phyloP scores from a whole-genome alignment of 2,329 filamentous ascomycete genomes.

The Dichotomopilus funicola region DNA sequence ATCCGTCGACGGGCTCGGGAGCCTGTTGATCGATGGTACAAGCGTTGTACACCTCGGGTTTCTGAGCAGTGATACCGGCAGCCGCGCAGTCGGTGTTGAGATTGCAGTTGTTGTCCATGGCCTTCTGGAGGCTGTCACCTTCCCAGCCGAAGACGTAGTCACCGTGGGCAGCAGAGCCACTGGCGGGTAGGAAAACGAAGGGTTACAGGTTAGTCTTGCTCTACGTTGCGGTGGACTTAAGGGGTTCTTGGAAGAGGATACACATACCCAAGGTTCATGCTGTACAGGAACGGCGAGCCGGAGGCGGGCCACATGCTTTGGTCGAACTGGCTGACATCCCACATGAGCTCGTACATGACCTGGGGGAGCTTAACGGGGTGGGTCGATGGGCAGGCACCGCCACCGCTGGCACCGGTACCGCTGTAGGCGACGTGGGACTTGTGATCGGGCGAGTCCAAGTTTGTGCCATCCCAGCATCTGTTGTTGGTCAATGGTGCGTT shows the following conservation, averaged over 20 bases:
- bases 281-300: slow-evolving; percentile 37
- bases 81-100: slow-evolving; percentile 39
- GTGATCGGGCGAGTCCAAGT: slow-evolving; percentile 35
- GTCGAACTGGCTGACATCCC: slow-evolving; percentile 39
- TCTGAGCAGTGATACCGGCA: slow-evolving; percentile 40
- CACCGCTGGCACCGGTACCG: slow-evolving; percentile 39
- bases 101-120: slow-evolving; percentile 42
- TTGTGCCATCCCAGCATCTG: slow-evolving; percentile 42
- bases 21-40: slow-evolving; percentile 42
- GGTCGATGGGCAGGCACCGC: slow-evolving; percentile 40
- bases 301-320: slow-evolving; percentile 37
- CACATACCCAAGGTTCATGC: slow-evolving; percentile 37
- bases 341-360: slow-evolving; percentile 45
- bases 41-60: slow-evolving; percentile 39
- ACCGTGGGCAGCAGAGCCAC: slow-evolving; percentile 42
- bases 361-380: slow-evolving; percentile 43
- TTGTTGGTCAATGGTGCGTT: not conserved
- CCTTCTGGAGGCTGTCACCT: slow-evolving; percentile 41
- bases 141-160: slow-evolving; percentile 50
- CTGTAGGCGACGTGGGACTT: slow-evolving; percentile 41
- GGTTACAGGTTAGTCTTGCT: not conserved
- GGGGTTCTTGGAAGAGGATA: not conserved
- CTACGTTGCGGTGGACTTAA: not conserved
- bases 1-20: slow-evolving; percentile 43
- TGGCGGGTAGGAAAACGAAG: not conserved